Base-by-base conservation (phyloP, 2,329 filamentous ascomycete genomes). In the Cladophialophora psammophila region DNA sequence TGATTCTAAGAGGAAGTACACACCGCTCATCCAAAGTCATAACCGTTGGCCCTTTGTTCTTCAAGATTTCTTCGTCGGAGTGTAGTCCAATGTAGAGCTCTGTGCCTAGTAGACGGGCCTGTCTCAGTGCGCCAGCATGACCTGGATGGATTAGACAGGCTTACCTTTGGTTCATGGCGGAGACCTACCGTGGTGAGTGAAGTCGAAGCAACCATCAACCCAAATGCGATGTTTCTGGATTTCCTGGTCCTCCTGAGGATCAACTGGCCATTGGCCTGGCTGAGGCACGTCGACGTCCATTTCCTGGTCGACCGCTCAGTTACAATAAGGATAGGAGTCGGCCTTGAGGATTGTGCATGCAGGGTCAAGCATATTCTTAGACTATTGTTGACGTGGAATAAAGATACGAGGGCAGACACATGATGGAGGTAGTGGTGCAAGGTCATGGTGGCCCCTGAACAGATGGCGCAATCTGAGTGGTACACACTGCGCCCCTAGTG, bases 131-230 rank as follows among this genome's bases (percentile, higher is more conserved):
- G 68, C 95, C 95, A 5, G 95, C 95, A 83, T 99, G 95, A 75
- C 95, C 92, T 94, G 75, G 15, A 55, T 20, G 31, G 50, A 45
- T 56, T 36, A 58, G 64, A 59, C 32, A 34, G 56, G 60, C 66
- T 50, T 67, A 68, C 67, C 66, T 65, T 40, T 60, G 13, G n/a
- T 53, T 58, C 31, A 54, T 63, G 35, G 38, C 64, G 60, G 50
- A 40, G 31, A 74, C 82, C 72, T 79, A 93, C 92, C 95, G 78
- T 98, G 95, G 79, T 99, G 95, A 81, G 94, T 96, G 81, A 99
- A 99, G 83, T 99, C 95, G 82, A 97, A 99, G 85, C 95, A 99
- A 70, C 95, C 95, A 78, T 99, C 95, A 32, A 99, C 91, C 96
- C 96, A 99, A 75, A 99, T 92, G 72, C 94, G 89, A 74, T 91